phyloP scores from a whole-genome alignment of 176 grass and related monocot genomes.

The Aegilops longissima region DNA sequence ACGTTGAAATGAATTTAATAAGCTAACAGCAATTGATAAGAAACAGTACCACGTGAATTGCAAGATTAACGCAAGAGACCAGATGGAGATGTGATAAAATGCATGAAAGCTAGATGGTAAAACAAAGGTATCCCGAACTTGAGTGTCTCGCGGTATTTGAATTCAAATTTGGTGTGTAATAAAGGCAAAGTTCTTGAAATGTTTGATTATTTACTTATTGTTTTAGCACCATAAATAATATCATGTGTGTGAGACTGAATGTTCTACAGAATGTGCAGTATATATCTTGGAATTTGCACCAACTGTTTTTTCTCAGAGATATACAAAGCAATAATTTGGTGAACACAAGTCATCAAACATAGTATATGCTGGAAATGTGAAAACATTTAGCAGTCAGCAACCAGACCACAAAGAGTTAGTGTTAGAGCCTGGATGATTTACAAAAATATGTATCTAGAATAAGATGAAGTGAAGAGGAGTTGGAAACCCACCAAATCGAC shows the following conservation, averaged over 20 bases:
- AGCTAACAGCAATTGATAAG: neutral
- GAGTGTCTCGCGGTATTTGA: neutral
- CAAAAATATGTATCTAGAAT: conserved; percentile 32
- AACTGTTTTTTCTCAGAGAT: neutral
- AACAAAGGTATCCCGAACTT: neutral
- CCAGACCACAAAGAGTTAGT: neutral
- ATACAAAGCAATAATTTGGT: neutral
- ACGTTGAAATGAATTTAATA: conserved; percentile 8
- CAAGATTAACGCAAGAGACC: conserved; percentile 8
- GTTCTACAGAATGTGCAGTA: neutral
- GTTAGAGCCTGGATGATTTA: neutral
- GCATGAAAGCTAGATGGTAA: neutral
- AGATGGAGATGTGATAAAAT: conserved; percentile 4
- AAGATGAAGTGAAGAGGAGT: conserved; percentile 32
- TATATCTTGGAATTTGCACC: neutral
- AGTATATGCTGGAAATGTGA: neutral
- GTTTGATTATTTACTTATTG: neutral
- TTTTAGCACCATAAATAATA: neutral
- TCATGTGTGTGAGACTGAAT: neutral
- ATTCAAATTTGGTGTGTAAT: neutral
- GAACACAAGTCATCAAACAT: neutral
- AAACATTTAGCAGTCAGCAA: neutral
- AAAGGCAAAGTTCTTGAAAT: neutral
- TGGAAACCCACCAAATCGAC: conserved; percentile 84
- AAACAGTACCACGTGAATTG: neutral